Evolutionary conservation across 2,329 filamentous ascomycete genomes (phyloP).

Genomic region (Colletotrichum sp.): DNA sequence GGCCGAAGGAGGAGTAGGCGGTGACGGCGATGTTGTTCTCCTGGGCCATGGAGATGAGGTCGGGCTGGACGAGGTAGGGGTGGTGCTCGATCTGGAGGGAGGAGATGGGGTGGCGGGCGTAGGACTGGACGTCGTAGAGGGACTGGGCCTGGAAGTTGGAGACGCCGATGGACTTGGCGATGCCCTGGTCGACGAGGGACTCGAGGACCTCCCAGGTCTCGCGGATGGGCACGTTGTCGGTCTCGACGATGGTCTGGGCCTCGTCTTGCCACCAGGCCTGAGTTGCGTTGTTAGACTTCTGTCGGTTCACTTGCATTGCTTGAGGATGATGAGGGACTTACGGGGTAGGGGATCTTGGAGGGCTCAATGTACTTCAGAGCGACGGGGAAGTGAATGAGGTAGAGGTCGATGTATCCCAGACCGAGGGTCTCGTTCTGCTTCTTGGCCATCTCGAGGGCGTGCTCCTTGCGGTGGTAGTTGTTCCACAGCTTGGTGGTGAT

Average conservation of each 20-base stretch:
- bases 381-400: conserved; percentile 69
- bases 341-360: conserved; percentile 42
- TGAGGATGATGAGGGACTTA: not conserved
- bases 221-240: conserved; percentile 42
- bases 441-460: conserved; percentile 65
- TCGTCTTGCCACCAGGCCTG: conserved; percentile 43
- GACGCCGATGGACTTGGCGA: conserved; percentile 64
- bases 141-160: conserved; percentile 65
- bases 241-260: conserved; percentile 41
- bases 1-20: conserved; percentile 71
- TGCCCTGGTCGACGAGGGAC: conserved; percentile 48
- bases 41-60: conserved; percentile 61
- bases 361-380: conserved; percentile 48
- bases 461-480: conserved; percentile 72
- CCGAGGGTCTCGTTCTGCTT: conserved; percentile 67
- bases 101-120: conserved; percentile 58
- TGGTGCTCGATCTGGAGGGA: conserved; percentile 73
- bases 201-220: conserved; percentile 70
- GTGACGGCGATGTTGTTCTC: conserved; percentile 63
- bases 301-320: rapidly evolving
- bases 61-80: conserved; percentile 68
- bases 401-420: conserved; percentile 72
- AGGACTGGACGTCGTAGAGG: conserved; percentile 65
- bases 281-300: not conserved
- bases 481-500: conserved; percentile 88